These are phyloP conservation scores for Verticillium nubilum DNA, from an alignment of 2,329 filamentous ascomycete species.

Conservation along the genomic window DNA sequence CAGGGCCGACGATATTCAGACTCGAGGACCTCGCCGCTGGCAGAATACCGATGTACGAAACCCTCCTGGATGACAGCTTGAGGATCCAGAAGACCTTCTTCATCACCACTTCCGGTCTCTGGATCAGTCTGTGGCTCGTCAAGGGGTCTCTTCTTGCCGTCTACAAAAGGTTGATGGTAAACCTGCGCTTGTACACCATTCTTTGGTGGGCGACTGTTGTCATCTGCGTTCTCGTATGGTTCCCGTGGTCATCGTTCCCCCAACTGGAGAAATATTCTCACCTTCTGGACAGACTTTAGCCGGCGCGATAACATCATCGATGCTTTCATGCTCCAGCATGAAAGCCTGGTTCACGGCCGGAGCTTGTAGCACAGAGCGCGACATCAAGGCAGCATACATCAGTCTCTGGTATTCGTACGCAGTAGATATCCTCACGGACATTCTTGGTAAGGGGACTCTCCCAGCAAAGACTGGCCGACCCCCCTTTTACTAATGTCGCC, in stretches of 20 bases:
- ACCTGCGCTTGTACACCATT: constrained; percentile 4
- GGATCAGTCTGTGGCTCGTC: constrained; percentile 11
- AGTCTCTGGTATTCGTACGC: constrained; percentile 11
- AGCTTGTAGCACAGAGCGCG: constrained; percentile 7
- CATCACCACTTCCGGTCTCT: constrained; percentile 8
- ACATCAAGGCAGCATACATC: constrained; percentile 8
- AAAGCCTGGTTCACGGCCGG: constrained; percentile 10
- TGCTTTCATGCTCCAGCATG: constrained; percentile 11
- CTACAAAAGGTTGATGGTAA: constrained; percentile 8
- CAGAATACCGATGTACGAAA: constrained; percentile 3
- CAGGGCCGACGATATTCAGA: constrained; percentile 7
- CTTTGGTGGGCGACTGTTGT: constrained; percentile 10
- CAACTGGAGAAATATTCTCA: neutral
- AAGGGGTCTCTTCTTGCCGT: constrained; percentile 8
- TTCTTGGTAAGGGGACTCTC: constrained; percentile 11
- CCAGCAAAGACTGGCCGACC: neutral
- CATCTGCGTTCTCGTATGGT: constrained; percentile 7
- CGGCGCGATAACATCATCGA: constrained; percentile 9
- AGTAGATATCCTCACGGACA: constrained; percentile 10
- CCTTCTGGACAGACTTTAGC: constrained; percentile 6
- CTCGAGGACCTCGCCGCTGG: constrained; percentile 5
- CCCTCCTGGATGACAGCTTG: constrained; percentile 2
- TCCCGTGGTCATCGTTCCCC: neutral
- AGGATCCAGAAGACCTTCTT: constrained; percentile 9
- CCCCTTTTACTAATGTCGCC: neutral